phyloP scores from a whole-genome alignment of 371 early-diverging fungal species.

The Smittium culicis region DNA sequence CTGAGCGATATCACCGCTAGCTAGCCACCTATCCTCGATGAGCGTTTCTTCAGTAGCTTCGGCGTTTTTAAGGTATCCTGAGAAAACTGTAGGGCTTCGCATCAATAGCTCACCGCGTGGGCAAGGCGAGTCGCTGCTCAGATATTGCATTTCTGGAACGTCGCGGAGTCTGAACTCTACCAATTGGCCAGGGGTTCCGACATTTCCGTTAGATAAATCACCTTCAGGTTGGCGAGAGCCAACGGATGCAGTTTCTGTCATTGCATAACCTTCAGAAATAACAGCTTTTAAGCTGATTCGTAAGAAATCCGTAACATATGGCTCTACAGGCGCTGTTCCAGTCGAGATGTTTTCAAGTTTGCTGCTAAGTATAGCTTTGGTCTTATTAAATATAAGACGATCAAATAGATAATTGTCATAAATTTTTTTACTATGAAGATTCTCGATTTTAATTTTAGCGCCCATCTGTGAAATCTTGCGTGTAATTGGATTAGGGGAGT shows the following conservation, averaged over 20 bases:
- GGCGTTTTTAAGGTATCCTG: conserved; percentile 71
- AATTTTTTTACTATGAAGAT: conserved; percentile 40
- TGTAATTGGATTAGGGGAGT: background rate
- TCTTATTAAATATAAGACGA: conserved; percentile 76
- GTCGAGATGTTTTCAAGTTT: conserved; percentile 60
- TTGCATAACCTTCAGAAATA: conserved; percentile 89
- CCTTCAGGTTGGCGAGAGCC: conserved; percentile 35
- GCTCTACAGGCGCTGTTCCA: conserved; percentile 80
- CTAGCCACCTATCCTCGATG: conserved; percentile 68
- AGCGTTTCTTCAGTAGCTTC: conserved; percentile 68
- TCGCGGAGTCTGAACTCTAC: conserved; percentile 79
- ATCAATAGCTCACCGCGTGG: conserved; percentile 90
- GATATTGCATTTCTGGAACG: conserved; percentile 81
- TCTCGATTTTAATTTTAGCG: conserved; percentile 39
- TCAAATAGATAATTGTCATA: conserved; percentile 74
- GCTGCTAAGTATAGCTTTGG: conserved; percentile 80
- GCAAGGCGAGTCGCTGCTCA: conserved; percentile 60
- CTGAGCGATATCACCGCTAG: conserved; percentile 93
- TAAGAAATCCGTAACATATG: conserved; percentile 77
- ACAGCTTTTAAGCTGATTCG: conserved; percentile 65
- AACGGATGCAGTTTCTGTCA: conserved; percentile 78
- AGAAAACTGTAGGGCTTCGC: conserved; percentile 69
- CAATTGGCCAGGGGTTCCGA: conserved; percentile 63
- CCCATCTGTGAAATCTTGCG: conserved; percentile 48
- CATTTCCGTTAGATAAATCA: conserved; percentile 55